Conservation (phyloP, 768 basidiomycete genomes). For the Mycena metata region DNA sequence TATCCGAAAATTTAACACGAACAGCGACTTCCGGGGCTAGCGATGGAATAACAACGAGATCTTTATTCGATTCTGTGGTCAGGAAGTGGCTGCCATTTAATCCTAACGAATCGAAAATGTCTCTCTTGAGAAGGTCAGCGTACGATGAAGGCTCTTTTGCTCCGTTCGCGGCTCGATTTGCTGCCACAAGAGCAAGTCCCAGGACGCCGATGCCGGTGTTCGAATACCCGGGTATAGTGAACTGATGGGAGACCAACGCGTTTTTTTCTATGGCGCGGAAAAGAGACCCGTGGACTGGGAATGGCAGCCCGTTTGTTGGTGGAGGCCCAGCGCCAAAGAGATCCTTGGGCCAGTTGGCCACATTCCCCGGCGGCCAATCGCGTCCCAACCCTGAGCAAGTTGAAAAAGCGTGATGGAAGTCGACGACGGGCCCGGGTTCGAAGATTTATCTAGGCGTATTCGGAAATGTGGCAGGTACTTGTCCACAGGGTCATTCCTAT, state of each 20-base stretch:
- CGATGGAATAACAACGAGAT: slow-evolving; percentile 48
- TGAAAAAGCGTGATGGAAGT: slow-evolving; percentile 48
- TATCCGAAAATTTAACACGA: slow-evolving; percentile 23
- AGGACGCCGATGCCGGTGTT: slow-evolving; percentile 54
- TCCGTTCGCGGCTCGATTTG: slow-evolving; percentile 41
- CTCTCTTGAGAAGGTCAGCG: slow-evolving; percentile 51
- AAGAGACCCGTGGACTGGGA: slow-evolving; percentile 48
- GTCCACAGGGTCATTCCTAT: slow-evolving; percentile 57
- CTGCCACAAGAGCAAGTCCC: slow-evolving; percentile 52
- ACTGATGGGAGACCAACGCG: slow-evolving; percentile 48
- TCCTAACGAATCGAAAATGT: slow-evolving; percentile 54
- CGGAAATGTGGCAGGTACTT: slow-evolving; percentile 48
- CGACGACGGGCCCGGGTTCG: no score
- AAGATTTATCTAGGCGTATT: no score
- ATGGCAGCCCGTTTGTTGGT: slow-evolving; percentile 51
- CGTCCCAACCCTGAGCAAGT: slow-evolving; percentile 37
- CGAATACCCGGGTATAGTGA: slow-evolving; percentile 53
- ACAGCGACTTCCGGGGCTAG: slow-evolving; percentile 47
- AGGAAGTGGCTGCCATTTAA: slow-evolving; percentile 52
- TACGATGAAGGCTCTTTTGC: slow-evolving; percentile 40
- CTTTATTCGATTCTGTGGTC: slow-evolving; percentile 44
- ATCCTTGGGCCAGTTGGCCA: slow-evolving; percentile 54
- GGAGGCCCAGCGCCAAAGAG: slow-evolving; percentile 53
- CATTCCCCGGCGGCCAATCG: slow-evolving; percentile 39
- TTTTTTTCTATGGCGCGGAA: slow-evolving; percentile 44